Conservation (phyloP, 768 basidiomycete species). For the Pilatotrama ljubarskyi region DNA sequence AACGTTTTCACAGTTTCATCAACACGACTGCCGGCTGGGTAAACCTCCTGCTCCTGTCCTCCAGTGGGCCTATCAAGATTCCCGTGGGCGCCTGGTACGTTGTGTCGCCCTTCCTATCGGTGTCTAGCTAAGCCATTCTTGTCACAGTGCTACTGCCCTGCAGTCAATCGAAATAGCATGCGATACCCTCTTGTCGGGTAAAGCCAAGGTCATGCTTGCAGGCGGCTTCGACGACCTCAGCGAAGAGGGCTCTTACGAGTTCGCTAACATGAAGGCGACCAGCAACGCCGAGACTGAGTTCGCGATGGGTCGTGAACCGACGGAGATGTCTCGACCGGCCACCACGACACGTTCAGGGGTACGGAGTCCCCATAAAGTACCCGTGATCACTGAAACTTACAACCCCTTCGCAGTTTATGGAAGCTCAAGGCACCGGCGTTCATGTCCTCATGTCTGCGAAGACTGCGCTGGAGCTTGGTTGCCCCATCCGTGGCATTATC, state of each 20-base stretch:
- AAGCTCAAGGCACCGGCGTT: constrained; percentile 93
- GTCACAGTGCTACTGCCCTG: constrained; percentile 85
- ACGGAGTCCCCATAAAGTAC: background rate
- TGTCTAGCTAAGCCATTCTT: constrained; percentile 7
- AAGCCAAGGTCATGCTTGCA: constrained; percentile 99
- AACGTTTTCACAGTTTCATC: constrained; percentile 70
- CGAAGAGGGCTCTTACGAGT: constrained; percentile 98
- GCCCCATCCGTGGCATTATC: constrained; percentile 89
- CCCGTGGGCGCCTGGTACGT: constrained; percentile 96
- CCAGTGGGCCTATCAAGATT: constrained; percentile 97
- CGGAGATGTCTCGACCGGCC: constrained; percentile 97
- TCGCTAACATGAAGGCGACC: constrained; percentile 99
- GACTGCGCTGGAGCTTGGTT: constrained; percentile 92
- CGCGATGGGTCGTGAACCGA: constrained; percentile 98
- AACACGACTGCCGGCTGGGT: constrained; percentile 99
- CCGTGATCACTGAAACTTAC: background rate
- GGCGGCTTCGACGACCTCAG: constrained; percentile 98
- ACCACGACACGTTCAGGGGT: constrained; percentile 95
- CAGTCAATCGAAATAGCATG: constrained; percentile 99
- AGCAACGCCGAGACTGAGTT: constrained; percentile 96
- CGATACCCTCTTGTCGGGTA: constrained; percentile 90
- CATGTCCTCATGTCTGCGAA: constrained; percentile 97
- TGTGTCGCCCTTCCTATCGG: background rate
- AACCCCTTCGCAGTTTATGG: constrained; percentile 72
- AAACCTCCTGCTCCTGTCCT: constrained; percentile 91